Evolutionary conservation across 345 rosid species (phyloP), one percentile per base, ranked within the genome.

Genomic region (Raphanus sativus): DNA sequence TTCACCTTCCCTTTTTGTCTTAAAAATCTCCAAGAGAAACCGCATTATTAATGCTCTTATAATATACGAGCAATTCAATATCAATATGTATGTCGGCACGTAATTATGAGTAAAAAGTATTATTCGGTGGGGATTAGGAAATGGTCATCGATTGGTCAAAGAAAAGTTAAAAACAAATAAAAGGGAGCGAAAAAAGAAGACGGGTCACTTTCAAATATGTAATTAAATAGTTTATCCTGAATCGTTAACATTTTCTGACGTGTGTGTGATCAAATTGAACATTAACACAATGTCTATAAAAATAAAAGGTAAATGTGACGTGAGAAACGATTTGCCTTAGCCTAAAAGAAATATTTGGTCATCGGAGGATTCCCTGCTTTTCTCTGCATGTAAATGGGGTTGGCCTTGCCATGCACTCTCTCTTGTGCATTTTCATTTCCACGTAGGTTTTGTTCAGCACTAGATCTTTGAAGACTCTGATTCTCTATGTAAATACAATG

Each of bases 251-350:
- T 55, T 64, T 70, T 65, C 50, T 33, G 71, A 71, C 80, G 71
- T 77, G 66, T 70, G 9, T 16, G 58, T 77, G 61, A 77, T 30
- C 62, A 5, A n/a, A 65, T 21, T 77, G 12, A 13, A 56, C 52
- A 71, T 56, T 38, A 42, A 34, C 36, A 30, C 48, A 52, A 52
- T 5, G 10, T 42, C n/a, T 11, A 50, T n/a, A 2, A 38, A 4
- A 45, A 62, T 1, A 0, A 21, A 21, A 59, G 55, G 32, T 77
- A 21, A 77, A 65, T 59, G 48, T 64, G 70, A 77, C 25, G 67
- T 66, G 54, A 28, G 62, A 61, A n/a, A 76, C 48, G 9, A 65
- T n/a, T 71, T 78, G 77, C 73, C 81, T 72, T 78, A 48, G 81
- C 77, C 73, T 66, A 33, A 66, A 78, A 78, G 77, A 66, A 72